Base-by-base conservation (phyloP, 345 rosid genomes). In the Gossypium arboreum region DNA sequence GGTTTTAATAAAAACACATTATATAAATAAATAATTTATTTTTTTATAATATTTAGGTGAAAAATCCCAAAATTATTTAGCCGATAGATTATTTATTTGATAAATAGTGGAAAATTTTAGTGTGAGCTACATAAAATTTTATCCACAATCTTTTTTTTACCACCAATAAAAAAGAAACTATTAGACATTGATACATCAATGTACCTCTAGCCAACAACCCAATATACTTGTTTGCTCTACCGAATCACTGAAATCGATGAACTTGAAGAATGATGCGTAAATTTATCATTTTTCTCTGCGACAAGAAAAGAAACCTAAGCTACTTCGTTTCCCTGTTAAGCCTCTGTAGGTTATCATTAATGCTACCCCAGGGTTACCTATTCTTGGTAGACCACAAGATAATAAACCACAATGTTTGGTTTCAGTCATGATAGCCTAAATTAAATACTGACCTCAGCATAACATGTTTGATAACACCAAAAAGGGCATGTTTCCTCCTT, bases 281-380 rank as follows among this genome's bases (percentile, higher is more conserved):
- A 64, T 3, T 64, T 64, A 41, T 39, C 50, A 64, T 41, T 39
- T 48, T 63, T 39, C 48, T 64, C 41, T 64, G 9, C 48, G 17
- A 10, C 3, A 34, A 39, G n/a, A 47, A 9, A 34, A 17, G 18
- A 47, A 47, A 39, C 50, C 41, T 34, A 34, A 34, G 52, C 79
- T 72, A 89, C 80, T 89, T 91, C 80, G 88, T 86, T 81, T 91
- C 94, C 54, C 85, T 82, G 78, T 82, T 89, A 51, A 92, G 85
- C 92, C 96, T 89, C 88, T 90, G 97, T 81, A 89, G 82, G 62
- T 92, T 96, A 80, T 89, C 91, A 79, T 92, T 92, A 70, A 92
- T 88, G 82, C 91, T 91, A 41, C 91, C 96, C 88, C 84, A 80
- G 44, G 90, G 80, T 67, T 86, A 86, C 22, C 84, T 81, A 78